A percentile compares a stretch with the other conserved stretches of the same genome.
Evolutionary conservation across 805 yeast genomes (phyloP).

Genomic region (Teunomyces stri): DNA sequence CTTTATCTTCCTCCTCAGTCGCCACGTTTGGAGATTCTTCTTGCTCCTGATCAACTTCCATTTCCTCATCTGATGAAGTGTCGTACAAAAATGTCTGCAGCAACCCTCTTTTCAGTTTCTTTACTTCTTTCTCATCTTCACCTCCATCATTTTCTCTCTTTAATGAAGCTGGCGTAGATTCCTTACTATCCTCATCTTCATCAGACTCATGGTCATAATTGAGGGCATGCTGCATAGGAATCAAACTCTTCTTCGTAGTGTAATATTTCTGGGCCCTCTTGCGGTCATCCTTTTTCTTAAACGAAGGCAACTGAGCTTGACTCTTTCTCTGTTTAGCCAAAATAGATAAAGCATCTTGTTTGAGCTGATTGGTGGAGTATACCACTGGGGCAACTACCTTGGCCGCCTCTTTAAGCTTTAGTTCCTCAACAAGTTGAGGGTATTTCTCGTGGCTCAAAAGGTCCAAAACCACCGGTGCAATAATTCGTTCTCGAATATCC

Average conservation of each 20-base stretch:
- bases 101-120: constrained; percentile 23
- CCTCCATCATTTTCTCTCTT: constrained; percentile 31
- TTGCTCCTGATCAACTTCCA: constrained; percentile 17
- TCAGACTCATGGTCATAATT: constrained; percentile 40
- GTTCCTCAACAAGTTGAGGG: constrained; percentile 44
- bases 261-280: constrained; percentile 12
- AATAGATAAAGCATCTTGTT: constrained; percentile 25
- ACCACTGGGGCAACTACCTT: constrained; percentile 10
- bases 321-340: constrained; percentile 20
- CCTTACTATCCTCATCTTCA: constrained; percentile 34
- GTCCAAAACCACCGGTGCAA: constrained; percentile 67
- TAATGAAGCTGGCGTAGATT: constrained; percentile 32
- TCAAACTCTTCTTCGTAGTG: constrained; percentile 28
- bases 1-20: constrained; percentile 16
- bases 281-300: constrained; percentile 25
- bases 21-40: constrained; percentile 22
- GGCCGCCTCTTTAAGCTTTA: constrained; percentile 27
- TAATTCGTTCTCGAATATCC: constrained; percentile 70
- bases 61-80: constrained; percentile 32
- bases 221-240: constrained; percentile 57
- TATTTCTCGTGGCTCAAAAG: constrained; percentile 57
- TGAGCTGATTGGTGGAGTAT: constrained; percentile 13
- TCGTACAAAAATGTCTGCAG: constrained; percentile 33
- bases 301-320: constrained; percentile 28
- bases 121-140: constrained; percentile 15